phyloP scores from a whole-genome alignment of 2,329 filamentous ascomycete species.

The Elsinoe australis region DNA sequence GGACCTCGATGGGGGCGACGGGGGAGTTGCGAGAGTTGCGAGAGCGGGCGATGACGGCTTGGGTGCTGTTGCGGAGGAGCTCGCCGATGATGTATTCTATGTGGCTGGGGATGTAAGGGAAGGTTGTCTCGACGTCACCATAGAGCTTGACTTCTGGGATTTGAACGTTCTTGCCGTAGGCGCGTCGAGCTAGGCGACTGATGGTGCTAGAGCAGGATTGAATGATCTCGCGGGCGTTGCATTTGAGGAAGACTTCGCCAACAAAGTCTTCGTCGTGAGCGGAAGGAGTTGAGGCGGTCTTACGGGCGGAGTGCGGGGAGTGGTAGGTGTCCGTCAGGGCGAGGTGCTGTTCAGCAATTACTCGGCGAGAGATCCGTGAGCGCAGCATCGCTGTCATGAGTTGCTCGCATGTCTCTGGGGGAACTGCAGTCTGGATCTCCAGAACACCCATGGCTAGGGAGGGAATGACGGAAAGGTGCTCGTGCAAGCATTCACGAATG shows the following conservation, averaged over 20 bases:
- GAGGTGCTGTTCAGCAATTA: slow-evolving; percentile 95
- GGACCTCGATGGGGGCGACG: slow-evolving; percentile 86
- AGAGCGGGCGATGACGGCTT: slow-evolving; percentile 69
- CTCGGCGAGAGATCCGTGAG: slow-evolving; percentile 86
- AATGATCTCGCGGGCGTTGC: slow-evolving; percentile 83
- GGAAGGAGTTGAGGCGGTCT: slow-evolving; percentile 47
- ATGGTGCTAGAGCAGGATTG: slow-evolving; percentile 72
- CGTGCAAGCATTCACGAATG: slow-evolving; percentile 69
- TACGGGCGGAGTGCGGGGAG: slow-evolving; percentile 68
- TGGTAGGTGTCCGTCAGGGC: slow-evolving; percentile 92
- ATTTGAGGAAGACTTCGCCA: slow-evolving; percentile 89
- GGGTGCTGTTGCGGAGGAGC: slow-evolving; percentile 86
- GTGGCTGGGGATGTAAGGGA: slow-evolving; percentile 82
- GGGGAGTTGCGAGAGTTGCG: slow-evolving; percentile 28
- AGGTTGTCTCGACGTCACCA: slow-evolving; percentile 81
- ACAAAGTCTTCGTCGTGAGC: slow-evolving; percentile 65
- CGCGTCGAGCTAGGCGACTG: slow-evolving; percentile 63
- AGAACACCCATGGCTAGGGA: slow-evolving; percentile 90
- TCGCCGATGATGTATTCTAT: slow-evolving; percentile 96
- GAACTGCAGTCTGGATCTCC: slow-evolving; percentile 78
- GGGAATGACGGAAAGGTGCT: slow-evolving; percentile 89
- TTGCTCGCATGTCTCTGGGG: slow-evolving; percentile 70
- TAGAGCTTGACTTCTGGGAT: slow-evolving; percentile 76
- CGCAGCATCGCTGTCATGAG: slow-evolving; percentile 93
- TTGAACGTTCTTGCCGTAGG: slow-evolving; percentile 61